Evolutionary conservation across 768 basidiomycete genomes (phyloP), one percentile per base, ranked within the genome.

Genomic region (Russula abietina): DNA sequence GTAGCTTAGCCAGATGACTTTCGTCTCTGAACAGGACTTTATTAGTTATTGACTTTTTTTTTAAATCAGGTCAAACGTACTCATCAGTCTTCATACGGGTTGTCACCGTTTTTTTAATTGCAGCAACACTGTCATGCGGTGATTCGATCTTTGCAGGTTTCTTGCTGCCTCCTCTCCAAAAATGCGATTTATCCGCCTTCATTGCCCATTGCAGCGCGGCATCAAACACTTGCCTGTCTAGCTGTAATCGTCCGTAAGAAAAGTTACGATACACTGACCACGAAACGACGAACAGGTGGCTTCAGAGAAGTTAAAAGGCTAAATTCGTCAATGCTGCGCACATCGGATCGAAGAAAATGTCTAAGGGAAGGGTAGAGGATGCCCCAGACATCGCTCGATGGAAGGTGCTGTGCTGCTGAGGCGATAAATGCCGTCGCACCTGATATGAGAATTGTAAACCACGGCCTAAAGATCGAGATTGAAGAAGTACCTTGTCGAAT

Each of bases 361-460:
- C 91, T 82, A 46, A 98, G 74, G 0, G 89, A 91, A 0, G 97
- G 96, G 68, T 98, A 98, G 10, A 99, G 73, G 46, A 98, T 96
- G 70, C 94, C 98, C 96, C 97, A 98, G 24, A 93, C 86, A 70
- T 99, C 97, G 57, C 92, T 93, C 2, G 79, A 74, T 0, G 89
- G 89, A 7, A 99, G 81, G 65, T 90, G 87, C 48, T 86, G 85
- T 2, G 89, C 87, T 10, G 92, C 88, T 4, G 92, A 86, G 2
- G 91, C 87, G 49, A 98, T 87, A 71, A 99, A 94, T 0, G 91
- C 86, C 14, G 85, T 86, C 19, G 95, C 85, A 26, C 90, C 94
- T 96, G 64, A 10, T 33, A 48, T 17, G 11, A 46, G 19, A 28
- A 38, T 56, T 12, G 46, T 67, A 49, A 64, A 53, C 16, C 50